These are phyloP conservation scores for Eimeria praecox DNA, from an alignment of 169 alveolate species.

Conservation along the genomic window DNA sequence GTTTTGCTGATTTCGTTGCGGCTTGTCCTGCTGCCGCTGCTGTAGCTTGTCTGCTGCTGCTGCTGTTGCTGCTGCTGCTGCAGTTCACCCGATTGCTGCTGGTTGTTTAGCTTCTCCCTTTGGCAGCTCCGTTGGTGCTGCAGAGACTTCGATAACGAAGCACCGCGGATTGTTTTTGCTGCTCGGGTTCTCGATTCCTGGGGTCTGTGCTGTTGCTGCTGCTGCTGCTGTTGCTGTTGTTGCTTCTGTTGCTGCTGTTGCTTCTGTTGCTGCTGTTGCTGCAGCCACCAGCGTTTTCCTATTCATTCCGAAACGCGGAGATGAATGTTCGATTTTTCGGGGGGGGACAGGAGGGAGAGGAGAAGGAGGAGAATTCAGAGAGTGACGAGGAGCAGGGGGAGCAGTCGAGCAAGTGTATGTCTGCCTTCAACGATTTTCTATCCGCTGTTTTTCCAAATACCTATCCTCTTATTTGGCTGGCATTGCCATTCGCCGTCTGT, in stretches of 20 bases:
- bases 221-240: no score
- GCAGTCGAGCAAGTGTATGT: conserved; percentile 23
- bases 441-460: conserved; percentile 68
- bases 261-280: not conserved
- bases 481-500: conserved; percentile 67
- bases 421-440: not conserved
- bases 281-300: conserved; percentile 26
- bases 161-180: not conserved
- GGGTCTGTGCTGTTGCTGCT: not conserved
- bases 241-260: not conserved
- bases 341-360: conserved; percentile 50
- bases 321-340: conserved; percentile 13
- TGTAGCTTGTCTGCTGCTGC: not conserved
- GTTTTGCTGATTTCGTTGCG: not conserved
- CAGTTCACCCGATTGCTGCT: no score
- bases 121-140: not conserved
- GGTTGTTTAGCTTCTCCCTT: not conserved
- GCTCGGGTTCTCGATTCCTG: not conserved
- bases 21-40: not conserved
- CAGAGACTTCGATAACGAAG: not conserved
- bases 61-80: no score
- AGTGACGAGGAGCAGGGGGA: conserved; percentile 74
- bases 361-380: conserved; percentile 67
- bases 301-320: conserved; percentile 36
- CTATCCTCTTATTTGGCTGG: conserved; percentile 70